Base-by-base conservation (phyloP, 495 filamentous ascomycete species). In the Xylaria grammica region DNA sequence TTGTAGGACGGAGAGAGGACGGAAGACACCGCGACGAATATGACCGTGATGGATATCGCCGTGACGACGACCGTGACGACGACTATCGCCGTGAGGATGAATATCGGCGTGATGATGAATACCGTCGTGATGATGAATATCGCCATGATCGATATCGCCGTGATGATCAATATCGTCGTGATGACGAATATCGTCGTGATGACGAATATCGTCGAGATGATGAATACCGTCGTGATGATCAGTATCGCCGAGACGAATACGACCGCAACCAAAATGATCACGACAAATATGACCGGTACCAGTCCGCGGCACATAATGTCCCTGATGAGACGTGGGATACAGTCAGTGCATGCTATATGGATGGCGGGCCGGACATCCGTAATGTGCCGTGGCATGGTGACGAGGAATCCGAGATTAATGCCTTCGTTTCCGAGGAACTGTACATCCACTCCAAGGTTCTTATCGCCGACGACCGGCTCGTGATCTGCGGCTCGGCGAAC, bases 361-460 rank as follows among this genome's bases (percentile, higher is more conserved):
- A 92, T 8, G 82, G 82, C 55, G 93, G 92, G 1, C 79, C 84
- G 27, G 89, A 94, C 65, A 88, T 98, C 63, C 86, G 87, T 60
- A 81, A 81, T 34, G 86, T 94, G 3, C 93, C 93, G 0, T 98
- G 94, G 94, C 81, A 89, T 27, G 91, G 89, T 13, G 79, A 85
- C 8, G 80, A 88, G 24, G 85, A 89, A 63, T 81, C 85, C 51
- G 94, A 98, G 73, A 86, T 98, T 32, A 82, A 94, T 74, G 91
- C 92, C 3, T 97, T 93, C 69, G 94, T 98, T 34, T 91, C 87
- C 46, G 94, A 98, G 74, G 90, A 96, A 76, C 88, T 98, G 24
- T 98, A 98, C 74, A 89, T 97, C 62, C 94, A 98, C 79, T 89
- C 89, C 69, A 98, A 98, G 82, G 85, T 97, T 38, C 85, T 97